Evolutionary conservation across 176 grass and related monocot species (phyloP).

Genomic region (Bothriochloa decipiens): DNA sequence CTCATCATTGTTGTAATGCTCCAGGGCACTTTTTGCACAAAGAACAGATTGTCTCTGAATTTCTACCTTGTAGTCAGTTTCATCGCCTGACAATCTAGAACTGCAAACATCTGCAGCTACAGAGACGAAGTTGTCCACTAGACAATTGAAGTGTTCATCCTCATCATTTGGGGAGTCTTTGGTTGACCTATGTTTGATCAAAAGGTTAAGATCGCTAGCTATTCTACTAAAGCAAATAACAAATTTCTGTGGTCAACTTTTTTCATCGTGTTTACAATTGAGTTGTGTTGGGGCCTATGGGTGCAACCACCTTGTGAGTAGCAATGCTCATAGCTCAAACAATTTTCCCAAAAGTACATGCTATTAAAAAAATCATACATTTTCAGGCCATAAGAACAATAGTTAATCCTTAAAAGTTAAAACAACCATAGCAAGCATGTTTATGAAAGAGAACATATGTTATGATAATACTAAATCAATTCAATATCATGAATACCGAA

Average conservation of each 20-base stretch:
- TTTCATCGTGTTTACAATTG: background rate
- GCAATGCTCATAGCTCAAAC: background rate
- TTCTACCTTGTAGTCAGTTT: background rate
- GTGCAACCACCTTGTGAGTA: background rate
- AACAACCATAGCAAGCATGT: too few species aligned
- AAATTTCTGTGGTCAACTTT: background rate
- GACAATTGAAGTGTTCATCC: background rate
- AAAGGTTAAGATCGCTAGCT: background rate
- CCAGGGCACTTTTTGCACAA: background rate
- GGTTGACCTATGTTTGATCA: background rate
- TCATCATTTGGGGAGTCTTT: background rate
- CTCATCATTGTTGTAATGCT: slow-evolving; percentile 8
- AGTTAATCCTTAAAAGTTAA: background rate
- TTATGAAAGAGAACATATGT: background rate
- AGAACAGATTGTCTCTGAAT: background rate
- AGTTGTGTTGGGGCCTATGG: background rate
- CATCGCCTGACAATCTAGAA: background rate
- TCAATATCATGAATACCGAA: too few species aligned
- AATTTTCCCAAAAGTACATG: background rate
- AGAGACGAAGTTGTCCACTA: background rate
- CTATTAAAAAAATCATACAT: background rate
- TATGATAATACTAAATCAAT: too few species aligned
- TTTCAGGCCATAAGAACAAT: background rate
- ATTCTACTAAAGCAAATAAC: background rate
- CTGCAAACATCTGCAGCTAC: background rate